phyloP scores from a whole-genome alignment of 139 green algal genomes.

The Tetradesmus lagerheimii region DNA sequence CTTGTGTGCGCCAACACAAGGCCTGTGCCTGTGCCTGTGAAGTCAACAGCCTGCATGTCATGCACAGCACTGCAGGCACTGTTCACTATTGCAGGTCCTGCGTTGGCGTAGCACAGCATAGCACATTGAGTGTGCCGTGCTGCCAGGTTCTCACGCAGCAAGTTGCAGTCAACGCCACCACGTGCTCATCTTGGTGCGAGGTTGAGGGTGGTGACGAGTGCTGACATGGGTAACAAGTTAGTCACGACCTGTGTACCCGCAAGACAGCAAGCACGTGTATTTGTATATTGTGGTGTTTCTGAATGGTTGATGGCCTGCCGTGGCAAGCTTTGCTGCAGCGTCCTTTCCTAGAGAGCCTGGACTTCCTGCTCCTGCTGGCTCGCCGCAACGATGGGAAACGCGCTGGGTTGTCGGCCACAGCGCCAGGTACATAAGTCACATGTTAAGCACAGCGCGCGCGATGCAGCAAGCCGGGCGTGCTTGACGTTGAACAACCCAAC shows the following conservation, averaged over 20 bases:
- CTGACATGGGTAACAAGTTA: not conserved
- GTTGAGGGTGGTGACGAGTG: not conserved
- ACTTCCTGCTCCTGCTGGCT: not conserved
- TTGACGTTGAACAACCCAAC: not conserved
- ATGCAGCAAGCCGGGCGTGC: not conserved
- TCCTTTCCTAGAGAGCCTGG: not conserved
- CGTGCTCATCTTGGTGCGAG: not conserved
- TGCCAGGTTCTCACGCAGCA: too few relatives aligned
- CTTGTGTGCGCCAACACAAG: too few relatives aligned
- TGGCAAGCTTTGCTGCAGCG: not conserved
- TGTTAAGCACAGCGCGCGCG: not conserved
- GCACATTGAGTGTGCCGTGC: too few relatives aligned
- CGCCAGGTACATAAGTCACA: not conserved
- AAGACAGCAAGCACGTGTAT: not conserved
- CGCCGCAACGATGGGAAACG: slow-evolving; percentile 23
- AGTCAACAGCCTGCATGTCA: not conserved
- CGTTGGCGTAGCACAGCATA: too few relatives aligned
- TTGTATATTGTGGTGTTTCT: not conserved
- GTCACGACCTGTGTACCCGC: not conserved
- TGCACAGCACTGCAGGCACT: not conserved
- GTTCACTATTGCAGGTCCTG: too few relatives aligned
- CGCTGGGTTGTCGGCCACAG: slow-evolving; percentile 23
- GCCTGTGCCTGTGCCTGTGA: not conserved
- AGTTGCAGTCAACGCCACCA: not conserved
- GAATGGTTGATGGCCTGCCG: not conserved